These are phyloP conservation scores for Rhizoclosmatium sp. DNA, from an alignment of 192 early-diverging fungal species.

Conservation along the genomic window DNA sequence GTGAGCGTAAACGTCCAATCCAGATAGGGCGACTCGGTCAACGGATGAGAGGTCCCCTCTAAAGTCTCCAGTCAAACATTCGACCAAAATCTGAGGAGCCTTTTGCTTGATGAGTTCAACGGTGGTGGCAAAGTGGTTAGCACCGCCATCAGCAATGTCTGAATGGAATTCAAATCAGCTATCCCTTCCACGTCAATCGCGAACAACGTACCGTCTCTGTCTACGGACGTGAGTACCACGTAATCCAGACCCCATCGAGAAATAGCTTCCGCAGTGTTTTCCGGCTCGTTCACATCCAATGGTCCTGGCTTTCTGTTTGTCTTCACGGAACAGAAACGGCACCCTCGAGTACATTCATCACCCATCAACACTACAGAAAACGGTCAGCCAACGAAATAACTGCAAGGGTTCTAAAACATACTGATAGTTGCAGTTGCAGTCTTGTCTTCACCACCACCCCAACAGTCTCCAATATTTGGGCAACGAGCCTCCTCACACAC, in stretches of 20 bases:
- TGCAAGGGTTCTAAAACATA: conserved; percentile 3
- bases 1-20: conserved; percentile 97
- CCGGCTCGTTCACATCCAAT: conserved; percentile 89
- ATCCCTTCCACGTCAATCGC: background rate
- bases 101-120: conserved; percentile 87
- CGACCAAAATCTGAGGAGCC: conserved; percentile 91
- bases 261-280: conserved; percentile 92
- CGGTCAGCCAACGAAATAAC: background rate
- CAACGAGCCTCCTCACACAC: conserved; percentile 98
- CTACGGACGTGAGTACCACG: conserved; percentile 96
- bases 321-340: conserved; percentile 98
- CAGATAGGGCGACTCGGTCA: conserved; percentile 83
- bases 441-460: conserved; percentile 94
- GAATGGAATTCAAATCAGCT: background rate
- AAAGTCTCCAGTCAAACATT: conserved; percentile 96
- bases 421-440: conserved; percentile 97
- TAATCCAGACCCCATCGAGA: conserved; percentile 96
- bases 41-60: conserved; percentile 79
- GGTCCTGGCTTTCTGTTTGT: conserved; percentile 85
- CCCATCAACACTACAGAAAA: conserved; percentile 80
- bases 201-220: conserved; percentile 78
- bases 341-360: conserved; percentile 96
- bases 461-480: conserved; percentile 99
- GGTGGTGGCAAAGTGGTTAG: conserved; percentile 92
- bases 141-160: conserved; percentile 92